Percentiles rank a stretch among this genome's conserved stretches.
These are phyloP conservation scores for Penicillium steckii DNA, from an alignment of 495 filamentous ascomycete genomes.

Conservation along the genomic window DNA sequence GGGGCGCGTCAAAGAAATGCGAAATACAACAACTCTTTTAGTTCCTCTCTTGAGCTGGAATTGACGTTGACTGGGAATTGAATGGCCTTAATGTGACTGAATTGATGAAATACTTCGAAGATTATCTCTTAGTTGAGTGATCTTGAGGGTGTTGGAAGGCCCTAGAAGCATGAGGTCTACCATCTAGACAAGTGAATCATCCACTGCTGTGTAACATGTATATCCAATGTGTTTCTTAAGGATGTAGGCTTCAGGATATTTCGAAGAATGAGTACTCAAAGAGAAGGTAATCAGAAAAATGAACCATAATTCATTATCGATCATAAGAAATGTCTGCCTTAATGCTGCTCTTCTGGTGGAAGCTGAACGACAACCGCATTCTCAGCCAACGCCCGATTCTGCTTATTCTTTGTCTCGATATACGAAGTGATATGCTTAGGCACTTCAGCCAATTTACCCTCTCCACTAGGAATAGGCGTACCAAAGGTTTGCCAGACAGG, in stretches of 20 bases:
- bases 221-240: too few species aligned
- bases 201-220: too few species aligned
- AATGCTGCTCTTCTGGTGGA: constrained; percentile 41
- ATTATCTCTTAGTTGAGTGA: too few species aligned
- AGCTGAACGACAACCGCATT: constrained; percentile 36
- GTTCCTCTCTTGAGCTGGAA: neutral
- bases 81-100: too few species aligned
- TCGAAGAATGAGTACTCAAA: too few species aligned
- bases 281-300: neutral
- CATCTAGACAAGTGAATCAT: too few species aligned
- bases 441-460: constrained; percentile 57
- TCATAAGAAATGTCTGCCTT: constrained; percentile 6
- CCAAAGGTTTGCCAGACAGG: constrained; percentile 67
- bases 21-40: neutral
- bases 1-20: neutral
- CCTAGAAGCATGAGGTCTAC: too few species aligned
- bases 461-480: constrained; percentile 62
- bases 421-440: constrained; percentile 65
- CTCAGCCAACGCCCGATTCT: constrained; percentile 51
- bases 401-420: constrained; percentile 52
- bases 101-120: too few species aligned
- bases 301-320: neutral
- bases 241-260: too few species aligned
- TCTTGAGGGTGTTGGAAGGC: too few species aligned
- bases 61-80: too few species aligned